Evolutionary conservation across 768 basidiomycete species (phyloP), one percentile per base, ranked within the genome.

Genomic region (Kwoniella botswanensis): DNA sequence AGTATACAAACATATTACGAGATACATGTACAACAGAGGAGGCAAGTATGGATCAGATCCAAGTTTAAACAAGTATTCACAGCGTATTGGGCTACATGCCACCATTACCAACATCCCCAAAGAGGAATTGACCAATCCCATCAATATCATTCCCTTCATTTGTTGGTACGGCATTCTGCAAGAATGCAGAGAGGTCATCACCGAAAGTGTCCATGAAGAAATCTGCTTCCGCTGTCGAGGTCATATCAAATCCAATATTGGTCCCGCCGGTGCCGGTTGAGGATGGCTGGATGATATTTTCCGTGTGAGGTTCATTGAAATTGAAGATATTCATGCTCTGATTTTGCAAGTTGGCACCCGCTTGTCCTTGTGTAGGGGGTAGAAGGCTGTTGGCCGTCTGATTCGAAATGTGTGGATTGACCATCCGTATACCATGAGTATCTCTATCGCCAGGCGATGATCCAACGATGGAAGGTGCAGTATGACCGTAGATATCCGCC

Each of bases 101-200:
- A 15, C 21, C 46, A 50, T 63, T 52, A 43, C 18, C 46, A 7
- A 42, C 15, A 2, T 26, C 59, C 12, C 9, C 41, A 26, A 60
- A 65, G n/a, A 71, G 29, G 12, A 63, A 10, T 50, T 52, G 59
- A 2, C 59, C 57, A 1, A 52, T 26, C n/a, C 64, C 57, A 42
- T 60, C 59, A 3, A 60, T 43, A 44, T 67, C 65, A 29, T 67
- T 65, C 3, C 63, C 70, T 10, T 66, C 58, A 6, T 24, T 46
- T 6, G 59, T 59, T 2, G 70, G 70, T 35, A 67, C 52, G 7
- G 70, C 70, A 57, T 54, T 57, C 44, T 66, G 64, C 35, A 71
- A n/a, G 59, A 71, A 71, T 12, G 70, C 70, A 17, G 70, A 71
- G 2, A 71, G 59, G n/a, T 71, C 70, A 18, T 71, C 70, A 18